Percentiles rank a stretch among this genome's conserved stretches.
These are phyloP conservation scores for Phaeotremella fagi DNA, from an alignment of 768 basidiomycete genomes.

Conservation along the genomic window DNA sequence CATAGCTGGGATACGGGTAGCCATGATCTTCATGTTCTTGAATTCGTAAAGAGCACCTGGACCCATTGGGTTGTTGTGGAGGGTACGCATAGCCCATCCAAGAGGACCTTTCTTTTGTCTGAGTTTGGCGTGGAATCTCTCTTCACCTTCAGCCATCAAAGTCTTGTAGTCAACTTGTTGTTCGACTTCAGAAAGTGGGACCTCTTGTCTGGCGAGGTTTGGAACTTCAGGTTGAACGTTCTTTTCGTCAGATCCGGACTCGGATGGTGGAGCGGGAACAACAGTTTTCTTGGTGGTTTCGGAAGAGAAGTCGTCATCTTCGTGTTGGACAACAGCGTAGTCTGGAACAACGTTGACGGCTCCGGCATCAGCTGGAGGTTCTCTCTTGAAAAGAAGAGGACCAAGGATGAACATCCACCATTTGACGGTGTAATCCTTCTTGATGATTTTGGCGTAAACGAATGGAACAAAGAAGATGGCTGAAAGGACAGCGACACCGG, in stretches of 20 bases:
- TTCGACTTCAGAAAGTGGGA: background rate
- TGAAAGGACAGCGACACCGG: slow-evolving; percentile 45
- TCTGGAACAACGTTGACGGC: slow-evolving; percentile 18
- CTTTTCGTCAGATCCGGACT: background rate
- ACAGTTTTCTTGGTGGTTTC: slow-evolving; percentile 6
- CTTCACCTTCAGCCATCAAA: slow-evolving; percentile 18
- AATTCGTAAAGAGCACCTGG: slow-evolving; percentile 32
- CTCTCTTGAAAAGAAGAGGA: slow-evolving; percentile 48
- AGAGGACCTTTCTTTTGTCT: slow-evolving; percentile 42
- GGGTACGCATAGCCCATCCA: slow-evolving; percentile 47
- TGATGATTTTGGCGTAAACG: slow-evolving; percentile 49
- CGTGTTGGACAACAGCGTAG: slow-evolving; percentile 40
- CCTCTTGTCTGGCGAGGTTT: background rate
- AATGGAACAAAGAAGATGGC: slow-evolving; percentile 51
- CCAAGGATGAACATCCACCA: slow-evolving; percentile 51
- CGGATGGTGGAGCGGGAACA: background rate
- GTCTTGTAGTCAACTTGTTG: slow-evolving; percentile 20
- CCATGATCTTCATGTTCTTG: slow-evolving; percentile 39
- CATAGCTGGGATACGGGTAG: slow-evolving; percentile 29
- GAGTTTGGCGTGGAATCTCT: slow-evolving; percentile 38
- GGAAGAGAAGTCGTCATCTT: slow-evolving; percentile 5
- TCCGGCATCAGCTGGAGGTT: slow-evolving; percentile 43
- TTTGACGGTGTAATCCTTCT: slow-evolving; percentile 49
- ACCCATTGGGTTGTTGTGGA: slow-evolving; percentile 47
- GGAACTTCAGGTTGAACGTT: background rate